Conservation (phyloP, 345 rosid genomes). For the Dipteronia sinensis region DNA sequence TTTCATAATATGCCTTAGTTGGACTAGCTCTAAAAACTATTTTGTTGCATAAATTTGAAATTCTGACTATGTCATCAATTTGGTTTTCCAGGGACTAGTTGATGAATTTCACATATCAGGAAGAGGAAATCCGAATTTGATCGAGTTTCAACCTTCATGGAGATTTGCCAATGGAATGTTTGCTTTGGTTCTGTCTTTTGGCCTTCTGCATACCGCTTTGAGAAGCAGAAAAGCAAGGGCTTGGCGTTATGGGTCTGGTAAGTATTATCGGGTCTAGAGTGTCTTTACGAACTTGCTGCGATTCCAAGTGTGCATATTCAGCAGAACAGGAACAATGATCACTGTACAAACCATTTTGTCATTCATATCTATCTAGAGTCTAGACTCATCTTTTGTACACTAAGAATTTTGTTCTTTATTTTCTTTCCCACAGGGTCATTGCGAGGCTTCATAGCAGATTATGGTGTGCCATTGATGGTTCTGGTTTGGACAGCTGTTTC, state of each 20-base stretch:
- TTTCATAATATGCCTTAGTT: neutral
- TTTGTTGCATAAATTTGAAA: constrained; percentile 10
- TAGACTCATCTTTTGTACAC: neutral
- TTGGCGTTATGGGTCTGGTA: constrained; percentile 92
- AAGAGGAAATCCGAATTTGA: constrained; percentile 62
- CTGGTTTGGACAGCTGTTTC: constrained; percentile 84
- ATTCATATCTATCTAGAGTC: neutral
- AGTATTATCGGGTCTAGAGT: constrained; percentile 14
- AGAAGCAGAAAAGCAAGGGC: constrained; percentile 85
- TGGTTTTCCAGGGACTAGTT: constrained; percentile 63
- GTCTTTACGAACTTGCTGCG: constrained; percentile 18
- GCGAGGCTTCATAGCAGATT: constrained; percentile 86
- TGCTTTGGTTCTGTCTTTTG: constrained; percentile 77
- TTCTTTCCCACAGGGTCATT: constrained; percentile 51
- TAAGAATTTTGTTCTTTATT: neutral
- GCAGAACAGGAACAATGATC: neutral
- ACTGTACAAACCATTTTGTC: neutral
- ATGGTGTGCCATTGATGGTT: constrained; percentile 95
- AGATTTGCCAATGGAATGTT: constrained; percentile 94
- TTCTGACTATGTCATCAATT: constrained; percentile 9
- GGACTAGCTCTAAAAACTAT: neutral
- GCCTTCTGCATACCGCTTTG: constrained; percentile 73
- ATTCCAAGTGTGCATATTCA: neutral
- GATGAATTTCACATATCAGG: constrained; percentile 82
- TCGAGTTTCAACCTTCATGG: constrained; percentile 79